Evolutionary conservation across 345 rosid species (phyloP), one percentile per base, ranked within the genome.

Genomic region (Erucastrum elatum): DNA sequence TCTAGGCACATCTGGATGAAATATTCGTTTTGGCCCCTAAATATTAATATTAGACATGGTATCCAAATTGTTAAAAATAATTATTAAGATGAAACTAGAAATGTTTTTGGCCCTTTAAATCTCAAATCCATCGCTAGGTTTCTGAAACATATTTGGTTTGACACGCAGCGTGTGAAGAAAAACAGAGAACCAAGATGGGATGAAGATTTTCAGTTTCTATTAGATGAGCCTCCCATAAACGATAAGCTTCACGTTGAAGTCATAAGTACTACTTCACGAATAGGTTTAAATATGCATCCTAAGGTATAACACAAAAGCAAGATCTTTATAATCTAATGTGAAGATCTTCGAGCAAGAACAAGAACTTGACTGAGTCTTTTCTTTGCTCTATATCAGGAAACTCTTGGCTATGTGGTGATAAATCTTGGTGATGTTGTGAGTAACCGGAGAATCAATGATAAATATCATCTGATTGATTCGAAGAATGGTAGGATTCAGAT

Each of bases 381-480:
- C 26, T 66, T 55, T 2, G n/a, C 5, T 70, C 29, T 4, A 27
- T 2, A 62, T 8, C 84, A 92, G 98, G 97, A 92, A 85, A 35
- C 86, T 17, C 85, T 94, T 55, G 98, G 98, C 3, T 85, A 88
- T 53, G 87, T 84, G 39, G 86, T 80, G 64, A 84, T 92, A 75
- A 85, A 73, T 82, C 86, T 94, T 29, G 77, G 86, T 1, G 97
- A 94, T 74, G 97, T 92, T 58, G 90, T 92, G 39, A 81, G 41
- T 84, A 94, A 94, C 84, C 81, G 83, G 63, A 87, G 97, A 79
- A 88, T 90, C 82, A 90, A 94, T 46, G 94, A 85, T 77, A 94
- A 89, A 82, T 94, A 87, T 80, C 89, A 92, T 84, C 87, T 94
- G n/a, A 92, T 92, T 59, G 95, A 90, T 84, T 94, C 98, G 2